Base-by-base conservation (phyloP, 176 grass and related monocot genomes). In the Cenchrus purpureus region DNA sequence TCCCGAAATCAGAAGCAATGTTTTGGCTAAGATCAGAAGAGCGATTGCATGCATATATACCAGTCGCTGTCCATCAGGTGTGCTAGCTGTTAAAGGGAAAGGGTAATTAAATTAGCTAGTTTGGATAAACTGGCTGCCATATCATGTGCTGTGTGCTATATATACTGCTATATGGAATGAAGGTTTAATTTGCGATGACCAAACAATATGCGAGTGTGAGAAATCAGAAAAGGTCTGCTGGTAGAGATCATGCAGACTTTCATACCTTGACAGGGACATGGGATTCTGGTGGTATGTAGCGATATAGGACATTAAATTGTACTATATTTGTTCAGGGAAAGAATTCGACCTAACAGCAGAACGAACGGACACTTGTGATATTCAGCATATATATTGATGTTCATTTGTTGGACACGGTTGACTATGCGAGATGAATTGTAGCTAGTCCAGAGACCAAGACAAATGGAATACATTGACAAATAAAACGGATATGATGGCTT, bases 231-330 rank as follows among this genome's bases (percentile, higher is more conserved):
- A 79, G 44, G 14, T 79, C 6, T 79, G 45, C 60, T 79, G 25
- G 77, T 20, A 79, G 61, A 51, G 62, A 79, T 79, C 77, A 79
- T 65, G 45, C 60, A 66, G 62, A 51, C 60, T 52, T 66, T 51
- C 60, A 79, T 66, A 66, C 61, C 45, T 65, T 34, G 77, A 79
- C 77, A 65, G 29, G 45, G 60, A 79, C 76, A 78, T 37, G 51
- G 6, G 65, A 10, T 43, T 20, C 15, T 55, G 13, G 5, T 75
- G 50, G 25, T 37, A 34, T 25, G 8, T 25, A 25, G 51, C 51
- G 46, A 12, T 4, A 14, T 58, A 17, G 16, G 25, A 17, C 58
- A 78, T 8, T 48, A 34, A 34, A 34, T 34, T 34, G 34, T 25
- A 25, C 22, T 19, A 8, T 56, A 9, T 25, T 77, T 40, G 53